Base-by-base conservation (phyloP, 225 moss, liverwort and hornwort genomes). In the Asterella californica region DNA sequence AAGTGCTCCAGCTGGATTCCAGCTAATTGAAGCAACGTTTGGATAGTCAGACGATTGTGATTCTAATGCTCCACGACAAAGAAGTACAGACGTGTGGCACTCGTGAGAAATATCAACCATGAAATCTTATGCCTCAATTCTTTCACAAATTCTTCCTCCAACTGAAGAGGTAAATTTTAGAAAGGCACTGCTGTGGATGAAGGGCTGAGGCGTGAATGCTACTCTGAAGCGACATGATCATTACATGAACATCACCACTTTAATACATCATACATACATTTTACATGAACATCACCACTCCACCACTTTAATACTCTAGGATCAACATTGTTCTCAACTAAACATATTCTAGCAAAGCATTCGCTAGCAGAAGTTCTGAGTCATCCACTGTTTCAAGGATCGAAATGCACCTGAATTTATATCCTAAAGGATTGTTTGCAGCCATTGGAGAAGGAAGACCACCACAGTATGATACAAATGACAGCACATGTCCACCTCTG, bases 1-100 rank as follows among this genome's bases (percentile, higher is more conserved):
- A 15, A 96, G 87, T 48, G 96, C 96, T 66, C 96, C 96, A 74
- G 96, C 89, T 74, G 96, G 96, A 84, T 94, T 96, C 96, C 96
- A 96, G 82, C 96, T 96, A 84, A 37, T 36, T 22, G 5, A 37
- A 22, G 34, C 17, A 34, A 57, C 14, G 33, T 10, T 29, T 36
- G 19, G 6, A 67, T 5, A 67, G 67, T 48, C n/a, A 74, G 52
- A 19, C 5, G 30, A 67, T 11, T 33, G 67, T 70, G 2, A 30
- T 33, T 9, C 0, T 33, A 33, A 30, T 21, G 59, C 22, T 59
- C 59, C 59, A 59, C 11, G 38, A 38, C 22, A 38, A 38, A 42
- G 70, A 38, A 1, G 25, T 70, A 0, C 2, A 70, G 11, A 30
- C 9, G 32, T 10, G 32, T 10, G 64, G 14, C 64, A 15, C 15